Evolutionary conservation across 768 basidiomycete species (phyloP).

Genomic region (Holtermannia corniformis): DNA sequence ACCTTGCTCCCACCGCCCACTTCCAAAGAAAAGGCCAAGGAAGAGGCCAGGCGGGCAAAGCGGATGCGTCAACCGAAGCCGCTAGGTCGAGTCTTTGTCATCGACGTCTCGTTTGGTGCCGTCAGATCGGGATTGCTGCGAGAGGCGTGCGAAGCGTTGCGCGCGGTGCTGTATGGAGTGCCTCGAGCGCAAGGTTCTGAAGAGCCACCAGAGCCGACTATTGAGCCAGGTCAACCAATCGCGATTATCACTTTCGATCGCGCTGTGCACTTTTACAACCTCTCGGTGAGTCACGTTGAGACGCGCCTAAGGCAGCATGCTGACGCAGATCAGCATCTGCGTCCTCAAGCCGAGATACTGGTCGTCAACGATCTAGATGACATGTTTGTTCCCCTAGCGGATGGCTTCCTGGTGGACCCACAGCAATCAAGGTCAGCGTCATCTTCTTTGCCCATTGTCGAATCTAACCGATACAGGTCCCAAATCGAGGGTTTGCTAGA

Average conservation of each 20-base stretch:
- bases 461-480: slow-evolving; percentile 43
- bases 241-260: slow-evolving; percentile 75
- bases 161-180: slow-evolving; percentile 57
- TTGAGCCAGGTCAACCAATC: slow-evolving; percentile 40
- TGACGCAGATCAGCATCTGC: slow-evolving; percentile 11
- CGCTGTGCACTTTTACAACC: slow-evolving; percentile 75
- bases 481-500: slow-evolving; percentile 60
- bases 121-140: slow-evolving; percentile 60
- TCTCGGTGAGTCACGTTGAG: slow-evolving; percentile 49
- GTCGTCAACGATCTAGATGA: slow-evolving; percentile 87
- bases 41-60: slow-evolving; percentile 10
- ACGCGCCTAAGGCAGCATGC: slow-evolving; percentile 1
- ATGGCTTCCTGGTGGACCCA: slow-evolving; percentile 69
- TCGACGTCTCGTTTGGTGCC: slow-evolving; percentile 71
- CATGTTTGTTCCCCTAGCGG: slow-evolving; percentile 67
- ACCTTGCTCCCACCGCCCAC: slow-evolving; percentile 7
- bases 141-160: slow-evolving; percentile 56
- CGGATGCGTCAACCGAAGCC: slow-evolving; percentile 42
- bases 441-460: slow-evolving; percentile 3
- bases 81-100: slow-evolving; percentile 69
- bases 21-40: slow-evolving; percentile 16
- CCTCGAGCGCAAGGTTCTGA: too few species aligned
- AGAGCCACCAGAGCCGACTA: too few species aligned
- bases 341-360: slow-evolving; percentile 52
- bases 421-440: slow-evolving; percentile 59